phyloP scores from a whole-genome alignment of 192 early-diverging fungal species.

The Coemansia javaensis region DNA sequence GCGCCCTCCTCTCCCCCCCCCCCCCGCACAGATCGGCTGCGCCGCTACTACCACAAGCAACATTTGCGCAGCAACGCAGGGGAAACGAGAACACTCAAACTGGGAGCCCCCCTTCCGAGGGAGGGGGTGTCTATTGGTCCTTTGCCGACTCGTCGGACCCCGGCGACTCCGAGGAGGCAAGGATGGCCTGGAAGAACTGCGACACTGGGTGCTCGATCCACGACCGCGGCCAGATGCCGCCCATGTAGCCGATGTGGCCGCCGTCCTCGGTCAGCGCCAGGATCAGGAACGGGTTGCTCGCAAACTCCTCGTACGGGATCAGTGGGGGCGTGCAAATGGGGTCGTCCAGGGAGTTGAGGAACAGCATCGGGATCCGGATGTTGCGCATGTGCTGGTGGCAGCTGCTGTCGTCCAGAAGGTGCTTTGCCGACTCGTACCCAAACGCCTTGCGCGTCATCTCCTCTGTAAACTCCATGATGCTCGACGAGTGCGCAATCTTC shows the following conservation, averaged over 20 bases:
- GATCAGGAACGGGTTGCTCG: constrained; percentile 71
- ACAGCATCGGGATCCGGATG: constrained; percentile 75
- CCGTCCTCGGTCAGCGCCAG: constrained; percentile 76
- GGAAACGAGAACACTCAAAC: no score
- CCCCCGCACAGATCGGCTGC: no score
- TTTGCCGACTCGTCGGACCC: no score
- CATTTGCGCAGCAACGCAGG: no score
- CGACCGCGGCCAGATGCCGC: constrained; percentile 33
- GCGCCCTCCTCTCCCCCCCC: no score
- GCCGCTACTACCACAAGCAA: no score
- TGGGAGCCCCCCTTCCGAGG: no score
- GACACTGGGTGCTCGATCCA: constrained; percentile 46
- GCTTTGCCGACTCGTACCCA: constrained; percentile 76
- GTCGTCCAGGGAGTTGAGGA: constrained; percentile 83
- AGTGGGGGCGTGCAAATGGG: constrained; percentile 68
- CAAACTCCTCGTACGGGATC: constrained; percentile 70
- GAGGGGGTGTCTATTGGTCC: no score
- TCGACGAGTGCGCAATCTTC: constrained; percentile 51
- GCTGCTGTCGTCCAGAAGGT: constrained; percentile 71
- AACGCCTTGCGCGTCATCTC: constrained; percentile 67
- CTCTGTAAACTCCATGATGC: constrained; percentile 83
- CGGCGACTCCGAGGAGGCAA: background rate
- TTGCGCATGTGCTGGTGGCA: constrained; percentile 54
- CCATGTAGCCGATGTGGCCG: constrained; percentile 83
- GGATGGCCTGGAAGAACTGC: constrained; percentile 40